These are phyloP conservation scores for Phylloporus arenicola DNA, from an alignment of 768 basidiomycete species.

Conservation along the genomic window DNA sequence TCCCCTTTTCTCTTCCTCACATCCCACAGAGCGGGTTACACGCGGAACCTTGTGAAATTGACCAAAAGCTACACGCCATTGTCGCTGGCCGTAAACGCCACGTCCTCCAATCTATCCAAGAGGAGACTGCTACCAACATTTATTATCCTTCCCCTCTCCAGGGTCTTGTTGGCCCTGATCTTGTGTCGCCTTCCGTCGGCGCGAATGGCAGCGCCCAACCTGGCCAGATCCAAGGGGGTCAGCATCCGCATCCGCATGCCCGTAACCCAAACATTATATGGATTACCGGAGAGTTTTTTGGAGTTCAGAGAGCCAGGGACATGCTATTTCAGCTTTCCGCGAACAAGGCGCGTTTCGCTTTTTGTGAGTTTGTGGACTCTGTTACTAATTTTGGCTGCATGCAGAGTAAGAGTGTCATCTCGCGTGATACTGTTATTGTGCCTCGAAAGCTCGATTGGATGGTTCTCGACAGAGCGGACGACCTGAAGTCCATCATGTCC, in stretches of 20 bases:
- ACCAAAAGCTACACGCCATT: conserved; percentile 89
- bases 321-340: conserved; percentile 88
- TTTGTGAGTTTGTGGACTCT: not conserved
- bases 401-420: conserved; percentile 85
- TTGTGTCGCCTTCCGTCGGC: conserved; percentile 36
- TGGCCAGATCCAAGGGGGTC: conserved; percentile 16
- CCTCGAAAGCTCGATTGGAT: conserved; percentile 99
- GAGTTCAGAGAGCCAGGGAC: conserved; percentile 89
- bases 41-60: conserved; percentile 87
- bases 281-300: conserved; percentile 98
- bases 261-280: conserved; percentile 77
- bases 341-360: conserved; percentile 56
- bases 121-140: conserved; percentile 96
- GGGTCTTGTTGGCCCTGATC: conserved; percentile 72
- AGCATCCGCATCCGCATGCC: conserved; percentile 32
- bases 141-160: conserved; percentile 90
- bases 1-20: not conserved
- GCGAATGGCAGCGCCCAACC: conserved; percentile 32
- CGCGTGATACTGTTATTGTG: conserved; percentile 88
- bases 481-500: conserved; percentile 86
- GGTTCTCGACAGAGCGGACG: conserved; percentile 92
- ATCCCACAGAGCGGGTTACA: conserved; percentile 75
- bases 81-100: conserved; percentile 85
- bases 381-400: not conserved
- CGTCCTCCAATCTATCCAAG: conserved; percentile 86